Evolutionary conservation across 768 basidiomycete species (phyloP), one percentile per base, ranked within the genome.

Genomic region (Lactarius psammicola): DNA sequence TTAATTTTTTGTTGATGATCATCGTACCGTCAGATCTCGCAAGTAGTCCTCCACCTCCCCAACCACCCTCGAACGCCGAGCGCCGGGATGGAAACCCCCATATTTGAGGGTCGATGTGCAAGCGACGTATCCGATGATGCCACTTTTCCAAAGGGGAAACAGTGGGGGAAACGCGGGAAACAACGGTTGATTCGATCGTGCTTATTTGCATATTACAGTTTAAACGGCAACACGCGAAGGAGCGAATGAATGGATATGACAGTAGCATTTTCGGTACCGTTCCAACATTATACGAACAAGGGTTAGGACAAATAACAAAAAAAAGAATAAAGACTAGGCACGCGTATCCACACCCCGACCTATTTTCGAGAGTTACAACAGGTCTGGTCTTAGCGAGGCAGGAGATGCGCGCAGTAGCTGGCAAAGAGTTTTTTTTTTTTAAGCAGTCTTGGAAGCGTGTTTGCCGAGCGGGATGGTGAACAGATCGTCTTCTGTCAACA

Each of bases 401-500:
- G 46, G n/a, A n/a, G 5, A 8, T 20, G 17, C 18, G 42, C 5
- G n/a, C n/a, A n/a, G 5, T 17, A 40, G 15, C 40, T 40, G 15
- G 40, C 11, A 15, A 13, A 38, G 40, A 1, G 17, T 9, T 46
- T 49, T 23, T 23, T 2, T 17, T n/a, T 26, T 49, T 49, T 4
- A 51, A 13, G 23, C 49, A 11, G 2, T 13, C 13, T 26, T 51
- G 11, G n/a, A 26, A 1, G 23, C 11, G 2, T 54, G 17, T 15
- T 70, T 63, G n/a, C 81, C 82, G 62, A 79, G 36, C 0, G 81
- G 81, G 26, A 83, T 75, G 0, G 67, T 70, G 70, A 82, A 77
- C 56, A 75, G 72, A 68, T 79, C 78, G 0, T 71, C 73, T 51
- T 72, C 72, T 38, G 76, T 74, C 15, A 83, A 77, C 38, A 83